Conservation (phyloP, 768 basidiomycete species). For the Tulasnella sp. region DNA sequence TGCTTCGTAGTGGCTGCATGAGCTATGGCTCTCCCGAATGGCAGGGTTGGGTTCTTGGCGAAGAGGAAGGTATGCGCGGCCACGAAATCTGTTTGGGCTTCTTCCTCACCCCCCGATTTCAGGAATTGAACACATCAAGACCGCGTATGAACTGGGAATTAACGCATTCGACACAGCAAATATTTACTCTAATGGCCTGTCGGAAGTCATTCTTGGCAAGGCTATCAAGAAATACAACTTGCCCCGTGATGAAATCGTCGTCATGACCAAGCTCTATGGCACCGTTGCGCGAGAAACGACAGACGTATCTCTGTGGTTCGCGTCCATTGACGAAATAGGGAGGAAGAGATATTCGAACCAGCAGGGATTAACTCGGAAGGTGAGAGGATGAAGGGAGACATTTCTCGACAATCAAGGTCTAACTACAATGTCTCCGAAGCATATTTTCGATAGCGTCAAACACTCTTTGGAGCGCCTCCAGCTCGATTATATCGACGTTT, state of each 20-base stretch:
- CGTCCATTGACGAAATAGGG: constrained; percentile 9
- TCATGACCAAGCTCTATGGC: constrained; percentile 42
- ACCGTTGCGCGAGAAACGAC: background rate
- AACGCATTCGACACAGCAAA: constrained; percentile 43
- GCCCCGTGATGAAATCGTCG: constrained; percentile 42
- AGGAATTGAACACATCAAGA: constrained; percentile 15
- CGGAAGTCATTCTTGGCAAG: constrained; percentile 45
- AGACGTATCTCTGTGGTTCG: background rate
- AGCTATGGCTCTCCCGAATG: constrained; percentile 53
- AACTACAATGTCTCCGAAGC: constrained; percentile 36
- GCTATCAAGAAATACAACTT: constrained; percentile 42
- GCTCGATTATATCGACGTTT: constrained; percentile 42
- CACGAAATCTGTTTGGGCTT: background rate
- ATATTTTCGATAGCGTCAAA: constrained; percentile 44
- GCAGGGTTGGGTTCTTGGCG: constrained; percentile 51
- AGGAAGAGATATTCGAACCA: constrained; percentile 34
- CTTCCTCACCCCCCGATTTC: background rate
- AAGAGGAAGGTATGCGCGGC: constrained; percentile 44
- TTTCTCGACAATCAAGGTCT: background rate
- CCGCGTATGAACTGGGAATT: constrained; percentile 50
- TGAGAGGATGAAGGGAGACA: constrained; percentile 33
- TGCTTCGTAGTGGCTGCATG: constrained; percentile 53
- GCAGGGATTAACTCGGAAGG: constrained; percentile 35
- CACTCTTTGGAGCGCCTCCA: constrained; percentile 39
- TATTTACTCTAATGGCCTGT: constrained; percentile 43